These are phyloP conservation scores for Diaporthe citrichinensis DNA, from an alignment of 2,329 filamentous ascomycete species.

Conservation along the genomic window DNA sequence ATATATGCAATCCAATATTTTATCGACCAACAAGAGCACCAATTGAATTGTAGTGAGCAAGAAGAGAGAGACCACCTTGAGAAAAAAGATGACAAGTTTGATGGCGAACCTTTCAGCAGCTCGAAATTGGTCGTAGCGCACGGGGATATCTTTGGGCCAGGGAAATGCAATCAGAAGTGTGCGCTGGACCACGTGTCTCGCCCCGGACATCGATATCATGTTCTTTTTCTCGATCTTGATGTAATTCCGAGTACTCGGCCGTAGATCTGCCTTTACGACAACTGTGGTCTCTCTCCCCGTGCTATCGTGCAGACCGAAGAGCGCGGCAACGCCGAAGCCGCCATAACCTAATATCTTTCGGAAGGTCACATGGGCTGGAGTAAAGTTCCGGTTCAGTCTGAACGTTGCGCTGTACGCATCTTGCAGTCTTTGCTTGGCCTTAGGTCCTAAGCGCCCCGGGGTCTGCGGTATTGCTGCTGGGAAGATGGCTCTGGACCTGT, in stretches of 20 bases:
- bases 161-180: constrained; percentile 6
- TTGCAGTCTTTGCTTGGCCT: not conserved
- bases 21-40: not conserved
- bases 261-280: constrained; percentile 22
- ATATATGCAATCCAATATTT: not conserved
- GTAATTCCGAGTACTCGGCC: too few species aligned
- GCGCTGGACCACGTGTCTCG: constrained; percentile 27
- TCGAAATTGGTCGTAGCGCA: not conserved
- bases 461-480: not conserved
- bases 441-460: not conserved
- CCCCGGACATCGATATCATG: constrained; percentile 19
- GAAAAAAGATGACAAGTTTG: not conserved
- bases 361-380: constrained; percentile 16
- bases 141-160: not conserved
- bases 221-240: not conserved
- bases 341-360: constrained; percentile 9
- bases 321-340: constrained; percentile 15
- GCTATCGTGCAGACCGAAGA: constrained; percentile 7
- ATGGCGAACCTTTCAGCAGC: not conserved
- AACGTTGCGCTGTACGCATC: not conserved
- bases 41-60: not conserved
- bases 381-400: not conserved
- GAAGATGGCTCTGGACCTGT: not conserved
- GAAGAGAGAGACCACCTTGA: not conserved
- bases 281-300: not conserved